Evolutionary conservation across 345 rosid species (phyloP).

Genomic region (Rhodamnia rubescens): DNA sequence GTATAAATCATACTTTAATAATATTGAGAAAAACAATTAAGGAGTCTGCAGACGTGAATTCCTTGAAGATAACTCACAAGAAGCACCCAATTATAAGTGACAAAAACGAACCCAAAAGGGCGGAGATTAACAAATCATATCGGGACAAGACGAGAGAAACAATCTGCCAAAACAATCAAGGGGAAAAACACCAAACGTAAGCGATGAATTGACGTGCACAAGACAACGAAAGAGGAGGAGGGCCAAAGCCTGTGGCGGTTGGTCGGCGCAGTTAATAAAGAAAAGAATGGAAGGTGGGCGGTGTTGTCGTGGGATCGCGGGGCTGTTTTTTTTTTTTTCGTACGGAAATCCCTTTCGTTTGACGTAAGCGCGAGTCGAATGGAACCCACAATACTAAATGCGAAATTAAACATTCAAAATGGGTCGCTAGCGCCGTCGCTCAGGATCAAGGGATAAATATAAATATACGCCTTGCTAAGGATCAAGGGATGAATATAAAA

Average conservation of each 20-base stretch:
- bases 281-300: neutral
- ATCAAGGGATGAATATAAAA: too few species aligned
- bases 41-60: neutral
- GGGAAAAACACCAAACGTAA: neutral
- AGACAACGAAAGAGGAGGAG: neutral
- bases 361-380: too few species aligned
- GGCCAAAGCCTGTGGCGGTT: neutral
- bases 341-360: too few species aligned
- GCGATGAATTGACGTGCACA: neutral
- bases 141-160: neutral
- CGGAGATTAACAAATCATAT: neutral
- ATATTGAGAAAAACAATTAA: neutral
- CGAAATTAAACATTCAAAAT: too few species aligned
- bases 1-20: too few species aligned
- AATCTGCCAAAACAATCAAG: neutral
- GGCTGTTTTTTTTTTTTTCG: too few species aligned
- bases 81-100: neutral
- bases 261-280: neutral
- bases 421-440: too few species aligned
- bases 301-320: too few species aligned
- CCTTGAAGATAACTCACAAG: neutral
- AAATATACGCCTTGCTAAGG: too few species aligned
- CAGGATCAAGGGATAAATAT: too few species aligned
- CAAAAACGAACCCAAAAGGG: neutral
- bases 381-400: fast-evolving